Percentiles rank a stretch among this genome's conserved stretches.
phyloP scores from a whole-genome alignment of 352 stramenopile genomes.

The Pythium aquatile region DNA sequence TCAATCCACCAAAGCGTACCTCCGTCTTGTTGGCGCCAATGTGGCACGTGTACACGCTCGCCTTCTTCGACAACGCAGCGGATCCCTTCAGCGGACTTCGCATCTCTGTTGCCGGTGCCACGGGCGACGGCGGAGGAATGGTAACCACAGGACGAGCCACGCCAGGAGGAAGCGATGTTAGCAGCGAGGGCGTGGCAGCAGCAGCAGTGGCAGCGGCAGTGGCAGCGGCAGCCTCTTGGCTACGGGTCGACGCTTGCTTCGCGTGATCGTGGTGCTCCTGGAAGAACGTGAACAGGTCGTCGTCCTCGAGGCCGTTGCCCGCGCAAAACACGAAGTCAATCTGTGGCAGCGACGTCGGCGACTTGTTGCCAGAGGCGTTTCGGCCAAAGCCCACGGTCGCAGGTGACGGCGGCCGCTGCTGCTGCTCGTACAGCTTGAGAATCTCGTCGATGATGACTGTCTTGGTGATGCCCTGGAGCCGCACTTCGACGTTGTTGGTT shows the following conservation, averaged over 20 bases:
- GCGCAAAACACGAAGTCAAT: constrained; percentile 88
- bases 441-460: constrained; percentile 63
- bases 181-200: constrained; percentile 13
- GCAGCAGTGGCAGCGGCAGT: constrained; percentile 7
- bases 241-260: constrained; percentile 19
- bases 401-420: constrained; percentile 22
- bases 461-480: constrained; percentile 65
- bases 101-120: constrained; percentile 5
- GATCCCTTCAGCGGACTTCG: constrained; percentile 26
- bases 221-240: neutral
- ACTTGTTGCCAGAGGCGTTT: constrained; percentile 11
- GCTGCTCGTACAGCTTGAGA: constrained; percentile 40
- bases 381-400: constrained; percentile 3
- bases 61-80: constrained; percentile 42
- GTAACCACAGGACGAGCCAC: constrained; percentile 14
- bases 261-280: constrained; percentile 54
- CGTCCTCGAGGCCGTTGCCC: constrained; percentile 79
- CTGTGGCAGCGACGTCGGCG: constrained; percentile 19
- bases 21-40: constrained; percentile 72
- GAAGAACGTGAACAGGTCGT: constrained; percentile 87
- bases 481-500: constrained; percentile 74
- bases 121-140: constrained; percentile 7
- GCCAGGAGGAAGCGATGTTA: constrained; percentile 15
- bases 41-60: constrained; percentile 71
- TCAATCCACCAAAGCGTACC: constrained; percentile 26